Conservation (phyloP, 257 asterid species). For the Primulina tabacum region DNA sequence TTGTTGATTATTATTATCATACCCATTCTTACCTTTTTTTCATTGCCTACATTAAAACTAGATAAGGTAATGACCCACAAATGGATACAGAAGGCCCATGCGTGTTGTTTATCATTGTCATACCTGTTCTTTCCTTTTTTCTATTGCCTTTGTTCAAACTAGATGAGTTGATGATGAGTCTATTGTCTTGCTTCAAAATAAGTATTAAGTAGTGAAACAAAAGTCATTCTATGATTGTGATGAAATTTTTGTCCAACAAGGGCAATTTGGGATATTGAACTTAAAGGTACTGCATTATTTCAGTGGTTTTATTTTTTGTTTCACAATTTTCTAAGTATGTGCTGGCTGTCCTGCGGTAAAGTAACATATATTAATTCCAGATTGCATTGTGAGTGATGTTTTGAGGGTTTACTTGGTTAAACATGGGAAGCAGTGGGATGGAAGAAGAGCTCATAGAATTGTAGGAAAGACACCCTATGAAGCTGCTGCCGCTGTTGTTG, state of each 20-base stretch:
- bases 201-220: slow-evolving; percentile 13
- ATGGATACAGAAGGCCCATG: slow-evolving; percentile 1
- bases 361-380: slow-evolving; percentile 37
- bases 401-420: slow-evolving; percentile 59
- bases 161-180: not conserved
- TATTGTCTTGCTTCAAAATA: slow-evolving; percentile 3
- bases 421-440: slow-evolving; percentile 88
- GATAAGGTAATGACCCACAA: not conserved
- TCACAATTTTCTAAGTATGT: slow-evolving; percentile 3
- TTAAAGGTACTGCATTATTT: not conserved
- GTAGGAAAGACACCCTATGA: slow-evolving; percentile 76
- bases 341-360: slow-evolving; percentile 8
- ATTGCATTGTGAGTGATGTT: slow-evolving; percentile 65
- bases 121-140: not conserved
- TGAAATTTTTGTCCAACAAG: not conserved
- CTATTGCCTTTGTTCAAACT: not conserved
- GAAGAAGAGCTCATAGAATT: slow-evolving; percentile 42
- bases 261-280: not conserved
- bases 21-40: not conserved
- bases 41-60: not conserved
- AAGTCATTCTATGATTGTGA: not conserved
- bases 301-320: not conserved
- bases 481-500: slow-evolving; percentile 68
- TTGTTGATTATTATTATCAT: slow-evolving; percentile 1
- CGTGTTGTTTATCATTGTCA: slow-evolving; percentile 2